Evolutionary conservation across 2,329 filamentous ascomycete genomes (phyloP).

Genomic region (Pseudogymnoascus sp.): DNA sequence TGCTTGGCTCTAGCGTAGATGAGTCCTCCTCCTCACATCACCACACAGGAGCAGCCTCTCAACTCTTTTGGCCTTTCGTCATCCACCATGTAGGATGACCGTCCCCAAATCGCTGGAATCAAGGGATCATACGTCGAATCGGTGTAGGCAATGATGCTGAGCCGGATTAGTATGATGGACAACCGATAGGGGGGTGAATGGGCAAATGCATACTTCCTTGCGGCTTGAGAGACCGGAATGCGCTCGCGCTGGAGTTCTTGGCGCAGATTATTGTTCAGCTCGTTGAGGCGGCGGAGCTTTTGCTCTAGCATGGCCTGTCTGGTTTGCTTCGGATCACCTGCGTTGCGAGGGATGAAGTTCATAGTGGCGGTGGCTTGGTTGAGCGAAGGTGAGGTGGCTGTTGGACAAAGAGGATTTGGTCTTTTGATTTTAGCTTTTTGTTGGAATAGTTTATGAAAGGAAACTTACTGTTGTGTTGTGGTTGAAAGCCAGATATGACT

Average conservation of each 20-base stretch:
- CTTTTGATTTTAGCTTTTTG: too few species aligned
- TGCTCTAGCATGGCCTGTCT: conserved; percentile 99
- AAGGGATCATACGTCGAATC: conserved; percentile 98
- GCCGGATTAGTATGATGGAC: conserved; percentile 7
- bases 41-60: conserved; percentile 82
- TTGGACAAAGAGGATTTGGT: too few species aligned
- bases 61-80: conserved; percentile 98
- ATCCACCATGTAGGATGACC: conserved; percentile 76
- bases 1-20: too few species aligned
- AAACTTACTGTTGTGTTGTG: too few species aligned
- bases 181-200: not conserved
- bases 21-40: conserved; percentile 56
- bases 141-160: conserved; percentile 93
- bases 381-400: too few species aligned
- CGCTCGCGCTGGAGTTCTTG: conserved; percentile 93
- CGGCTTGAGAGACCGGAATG: conserved; percentile 90
- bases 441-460: too few species aligned
- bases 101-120: conserved; percentile 97
- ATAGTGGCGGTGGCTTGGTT: too few species aligned
- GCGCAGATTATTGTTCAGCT: conserved; percentile 90
- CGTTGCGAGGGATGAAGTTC: conserved; percentile 57
- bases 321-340: conserved; percentile 72
- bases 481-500: too few species aligned
- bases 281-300: conserved; percentile 89
- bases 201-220: conserved; percentile 60